Evolutionary conservation across 768 basidiomycete genomes (phyloP), one percentile per base, ranked within the genome.

Genomic region (Tricholoma sp.): DNA sequence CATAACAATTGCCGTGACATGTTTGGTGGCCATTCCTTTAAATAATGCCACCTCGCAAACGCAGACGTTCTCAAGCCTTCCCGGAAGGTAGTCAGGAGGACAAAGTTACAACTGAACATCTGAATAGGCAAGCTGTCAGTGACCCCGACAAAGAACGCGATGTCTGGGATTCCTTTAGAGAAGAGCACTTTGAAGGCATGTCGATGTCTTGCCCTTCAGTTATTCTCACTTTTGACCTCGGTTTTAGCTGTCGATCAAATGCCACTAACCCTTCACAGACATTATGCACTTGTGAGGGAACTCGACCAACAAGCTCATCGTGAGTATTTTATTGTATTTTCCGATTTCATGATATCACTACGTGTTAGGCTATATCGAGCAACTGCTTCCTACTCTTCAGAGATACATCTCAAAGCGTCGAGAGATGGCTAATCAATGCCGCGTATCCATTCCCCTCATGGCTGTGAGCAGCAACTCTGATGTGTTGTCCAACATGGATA

Each of bases 111-210:
- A 31, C n/a, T 14, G 27, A 50, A 50, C n/a, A 8, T 66, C 61
- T 19, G 62, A 27, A 66, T 50, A 58, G 50, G 52, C 60, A 56
- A 19, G 56, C 53, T 19, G 59, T 52, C 59, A 62, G 61, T 59
- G 63, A 60, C 46, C 66, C 62, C 21, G 76, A 81, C 63, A 83
- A 80, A 66, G 86, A 87, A 62, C 77, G 74, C 57, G 83, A 83
- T 31, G 76, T 89, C 35, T 89, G 88, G 88, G 85, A 88, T 47
- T 74, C 83, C 37, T 81, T 92, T 66, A 81, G 83, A 65, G 91
- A 92, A 64, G 88, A 92, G 58, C 83, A 90, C 63, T 84, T 83
- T 67, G 91, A 91, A 80, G 82, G 91, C 86, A 43, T 50, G 76
- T 59, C 45, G 9, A 10, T 18, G n/a, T 18, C n/a, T n/a, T 29